A percentile compares a stretch with the other conserved stretches of the same genome.
These are phyloP conservation scores for Venturia effusa DNA, from an alignment of 2,329 filamentous ascomycete species.

Conservation along the genomic window DNA sequence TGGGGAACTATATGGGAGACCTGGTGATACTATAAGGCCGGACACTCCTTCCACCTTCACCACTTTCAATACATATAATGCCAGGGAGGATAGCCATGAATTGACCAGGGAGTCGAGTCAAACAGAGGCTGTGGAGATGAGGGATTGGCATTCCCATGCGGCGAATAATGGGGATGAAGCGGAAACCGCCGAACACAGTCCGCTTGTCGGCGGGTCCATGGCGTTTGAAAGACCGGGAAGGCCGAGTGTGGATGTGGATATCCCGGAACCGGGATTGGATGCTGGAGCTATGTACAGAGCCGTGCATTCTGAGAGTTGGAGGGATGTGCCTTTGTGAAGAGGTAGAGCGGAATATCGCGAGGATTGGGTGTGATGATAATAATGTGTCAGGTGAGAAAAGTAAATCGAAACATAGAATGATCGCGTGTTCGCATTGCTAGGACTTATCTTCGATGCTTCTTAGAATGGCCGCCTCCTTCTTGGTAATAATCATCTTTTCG, in stretches of 20 bases:
- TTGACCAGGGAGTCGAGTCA: neutral
- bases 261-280: neutral
- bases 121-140: neutral
- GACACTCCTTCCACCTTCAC: slow-evolving; percentile 3
- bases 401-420: too few species aligned
- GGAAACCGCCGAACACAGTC: neutral
- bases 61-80: neutral
- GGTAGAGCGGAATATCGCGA: neutral
- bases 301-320: neutral
- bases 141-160: slow-evolving; percentile 3
- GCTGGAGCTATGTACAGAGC: neutral
- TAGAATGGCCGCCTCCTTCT: too few species aligned
- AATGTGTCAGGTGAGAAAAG: neutral
- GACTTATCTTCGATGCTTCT: too few species aligned
- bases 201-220: neutral
- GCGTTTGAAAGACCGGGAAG: neutral
- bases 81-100: neutral
- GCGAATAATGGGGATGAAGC: neutral
- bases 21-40: neutral
- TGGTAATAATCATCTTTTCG: too few species aligned
- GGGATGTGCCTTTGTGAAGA: neutral
- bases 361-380: neutral
- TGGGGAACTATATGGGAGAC: slow-evolving; percentile 11
- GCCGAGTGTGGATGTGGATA: neutral
- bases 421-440: too few species aligned